Evolutionary conservation across 2,329 filamentous ascomycete genomes (phyloP).

Genomic region (Cordyceps fumosorosea): DNA sequence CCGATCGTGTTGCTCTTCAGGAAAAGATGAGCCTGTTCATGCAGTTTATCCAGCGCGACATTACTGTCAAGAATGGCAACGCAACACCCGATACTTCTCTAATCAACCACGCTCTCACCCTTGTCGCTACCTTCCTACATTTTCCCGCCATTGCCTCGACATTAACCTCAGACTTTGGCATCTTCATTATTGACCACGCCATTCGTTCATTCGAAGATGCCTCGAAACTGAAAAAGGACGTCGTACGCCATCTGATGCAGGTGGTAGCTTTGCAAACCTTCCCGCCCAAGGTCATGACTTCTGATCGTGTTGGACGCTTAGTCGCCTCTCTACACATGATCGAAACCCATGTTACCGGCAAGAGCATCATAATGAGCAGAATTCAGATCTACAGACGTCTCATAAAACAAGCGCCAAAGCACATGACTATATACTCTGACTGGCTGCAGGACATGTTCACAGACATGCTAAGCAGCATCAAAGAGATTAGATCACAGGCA

Average conservation of each 20-base stretch:
- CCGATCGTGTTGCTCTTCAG: constrained; percentile 64
- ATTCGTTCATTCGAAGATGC: constrained; percentile 66
- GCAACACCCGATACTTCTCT: constrained; percentile 60
- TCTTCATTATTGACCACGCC: constrained; percentile 74
- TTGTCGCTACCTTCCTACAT: constrained; percentile 71
- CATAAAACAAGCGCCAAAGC: constrained; percentile 59
- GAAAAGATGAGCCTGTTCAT: constrained; percentile 71
- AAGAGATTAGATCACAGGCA: constrained; percentile 69
- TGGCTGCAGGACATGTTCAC: constrained; percentile 82
- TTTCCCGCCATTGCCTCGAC: constrained; percentile 63
- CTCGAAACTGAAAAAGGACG: constrained; percentile 60
- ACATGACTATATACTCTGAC: constrained; percentile 64
- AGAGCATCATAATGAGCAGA: constrained; percentile 71
- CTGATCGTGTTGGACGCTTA: constrained; percentile 62
- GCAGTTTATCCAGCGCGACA: constrained; percentile 78
- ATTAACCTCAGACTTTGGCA: constrained; percentile 70
- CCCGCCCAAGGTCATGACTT: constrained; percentile 63
- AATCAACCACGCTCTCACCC: constrained; percentile 67
- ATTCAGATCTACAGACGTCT: constrained; percentile 74
- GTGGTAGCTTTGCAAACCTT: constrained; percentile 78
- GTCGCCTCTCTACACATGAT: constrained; percentile 66
- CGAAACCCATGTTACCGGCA: constrained; percentile 68
- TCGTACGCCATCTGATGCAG: constrained; percentile 73
- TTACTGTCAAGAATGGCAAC: constrained; percentile 53
- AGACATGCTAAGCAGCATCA: constrained; percentile 71